phyloP scores from a whole-genome alignment of 129 eudicot species.

The Silybum marianum region DNA sequence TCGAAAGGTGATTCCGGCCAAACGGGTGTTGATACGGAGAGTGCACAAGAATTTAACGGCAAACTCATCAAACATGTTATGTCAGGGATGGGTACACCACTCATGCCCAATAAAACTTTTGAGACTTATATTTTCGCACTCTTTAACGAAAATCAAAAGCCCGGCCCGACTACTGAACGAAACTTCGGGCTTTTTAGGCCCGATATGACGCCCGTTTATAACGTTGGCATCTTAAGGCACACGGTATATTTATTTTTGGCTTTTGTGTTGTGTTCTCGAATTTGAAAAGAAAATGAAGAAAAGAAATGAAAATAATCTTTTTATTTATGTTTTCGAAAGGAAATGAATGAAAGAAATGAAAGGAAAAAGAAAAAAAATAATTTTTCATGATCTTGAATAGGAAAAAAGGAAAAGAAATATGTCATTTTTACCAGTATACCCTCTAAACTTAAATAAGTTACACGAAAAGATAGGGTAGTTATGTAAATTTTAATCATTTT shows the following conservation, averaged over 20 bases:
- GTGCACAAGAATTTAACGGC: slow-evolving; percentile 67
- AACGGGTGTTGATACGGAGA: slow-evolving; percentile 51
- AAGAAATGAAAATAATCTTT: too few species aligned
- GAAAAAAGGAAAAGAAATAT: too few species aligned
- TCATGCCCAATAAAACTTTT: slow-evolving; percentile 78
- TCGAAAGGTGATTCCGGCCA: slow-evolving; percentile 74
- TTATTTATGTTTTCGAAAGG: too few species aligned
- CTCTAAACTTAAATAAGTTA: too few species aligned
- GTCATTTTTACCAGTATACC: too few species aligned
- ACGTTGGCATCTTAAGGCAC: slow-evolving; percentile 56
- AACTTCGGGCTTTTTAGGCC: slow-evolving; percentile 76
- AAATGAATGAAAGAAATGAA: too few species aligned
- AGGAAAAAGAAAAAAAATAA: too few species aligned
- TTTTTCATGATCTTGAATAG: too few species aligned
- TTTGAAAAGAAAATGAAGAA: too few species aligned
- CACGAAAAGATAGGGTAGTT: too few species aligned
- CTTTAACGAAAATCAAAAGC: slow-evolving; percentile 78
- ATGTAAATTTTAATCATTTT: too few species aligned
- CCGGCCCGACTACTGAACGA: slow-evolving; percentile 75
- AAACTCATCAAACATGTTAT: slow-evolving; percentile 62
- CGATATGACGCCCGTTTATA: slow-evolving; percentile 65
- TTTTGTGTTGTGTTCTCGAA: too few species aligned
- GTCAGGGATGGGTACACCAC: slow-evolving; percentile 84
- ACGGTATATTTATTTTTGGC: slow-evolving; percentile 27
- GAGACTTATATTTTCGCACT: slow-evolving; percentile 83